These are phyloP conservation scores for Globisporangium cystogenes DNA, from an alignment of 352 stramenopile species.

Conservation along the genomic window DNA sequence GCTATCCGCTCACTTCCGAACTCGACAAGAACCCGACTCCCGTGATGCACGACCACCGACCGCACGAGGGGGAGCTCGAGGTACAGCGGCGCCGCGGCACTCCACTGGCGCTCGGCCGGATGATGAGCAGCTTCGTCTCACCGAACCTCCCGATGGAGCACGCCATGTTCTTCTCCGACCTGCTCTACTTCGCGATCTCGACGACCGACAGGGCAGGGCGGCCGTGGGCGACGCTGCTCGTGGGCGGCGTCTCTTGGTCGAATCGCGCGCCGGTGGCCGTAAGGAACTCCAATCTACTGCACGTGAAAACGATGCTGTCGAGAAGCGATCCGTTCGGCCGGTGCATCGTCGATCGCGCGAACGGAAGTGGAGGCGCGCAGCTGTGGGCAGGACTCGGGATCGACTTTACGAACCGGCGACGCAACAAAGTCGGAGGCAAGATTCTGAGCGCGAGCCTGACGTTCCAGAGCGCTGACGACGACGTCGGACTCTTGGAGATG, in stretches of 20 bases:
- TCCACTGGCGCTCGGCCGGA: too few relatives aligned
- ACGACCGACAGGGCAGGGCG: background rate
- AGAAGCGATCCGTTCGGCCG: background rate
- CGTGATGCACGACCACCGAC: too few relatives aligned
- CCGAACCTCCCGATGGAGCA: background rate
- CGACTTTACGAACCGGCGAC: background rate
- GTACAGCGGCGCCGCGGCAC: too few relatives aligned
- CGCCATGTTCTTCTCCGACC: background rate
- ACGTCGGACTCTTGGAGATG: background rate
- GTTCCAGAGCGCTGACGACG: background rate
- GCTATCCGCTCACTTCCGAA: too few relatives aligned
- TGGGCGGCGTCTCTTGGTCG: background rate
- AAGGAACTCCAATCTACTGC: background rate
- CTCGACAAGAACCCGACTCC: too few relatives aligned
- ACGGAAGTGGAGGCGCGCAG: background rate
- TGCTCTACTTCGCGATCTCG: background rate
- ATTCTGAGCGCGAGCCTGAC: background rate
- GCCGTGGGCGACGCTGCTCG: background rate
- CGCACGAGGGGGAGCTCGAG: too few relatives aligned
- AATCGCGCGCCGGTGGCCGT: background rate
- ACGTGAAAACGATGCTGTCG: background rate
- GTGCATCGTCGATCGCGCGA: background rate
- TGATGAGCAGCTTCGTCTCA: too few relatives aligned
- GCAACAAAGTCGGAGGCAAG: background rate
- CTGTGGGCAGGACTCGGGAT: background rate